Base-by-base conservation (phyloP, 1,139 yeast genomes). In the Sugiyamaella castrensis region DNA sequence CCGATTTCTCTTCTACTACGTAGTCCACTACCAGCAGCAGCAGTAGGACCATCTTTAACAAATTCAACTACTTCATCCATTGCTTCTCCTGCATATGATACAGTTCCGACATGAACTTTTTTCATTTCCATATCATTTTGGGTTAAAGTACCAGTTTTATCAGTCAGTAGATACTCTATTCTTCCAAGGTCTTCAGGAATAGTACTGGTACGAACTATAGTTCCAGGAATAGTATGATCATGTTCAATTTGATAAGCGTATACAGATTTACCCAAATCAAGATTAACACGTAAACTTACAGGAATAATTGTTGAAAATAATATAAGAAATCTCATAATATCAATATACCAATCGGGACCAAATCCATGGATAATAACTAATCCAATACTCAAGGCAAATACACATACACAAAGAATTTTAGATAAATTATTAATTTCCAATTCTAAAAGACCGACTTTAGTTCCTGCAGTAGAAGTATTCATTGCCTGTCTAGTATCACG, bases 91-190 rank as follows among this genome's bases (percentile, higher is more conserved):
- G 96, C 89, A 64, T 89, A 94, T 24, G 96, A 84, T 9, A 92
- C 95, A 0, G 92, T 77, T 7, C 98, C 98, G 38, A 94, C 73
- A 65, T 94, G 98, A 37, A 94, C 73, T 65, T 91, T 91, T 59
- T 87, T 89, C 78, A 94, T 73, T 63, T 89, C 96, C 99, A 94
- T 94, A 66, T 94, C 98, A 66, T 94, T 94, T 67, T 92, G 97
- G 6, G 99, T 94, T 57, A 94, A 75, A 0, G 99, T 94, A 24
- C 99, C 99, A 0, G 99, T 94, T 66, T 94, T 94, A 67, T 94
- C 99, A 56, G 92, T 84, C 40, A 94, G 73, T 49, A 94, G 71
- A 66, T 92, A 94, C 66, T 94, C 98, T 47, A 94, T 86, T 59
- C 99, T 76, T 12, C 99, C 99, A 56, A 94, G 73, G 69, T 94